Evolutionary conservation across 805 yeast species (phyloP).

Genomic region (Lipomyces lipofer): DNA sequence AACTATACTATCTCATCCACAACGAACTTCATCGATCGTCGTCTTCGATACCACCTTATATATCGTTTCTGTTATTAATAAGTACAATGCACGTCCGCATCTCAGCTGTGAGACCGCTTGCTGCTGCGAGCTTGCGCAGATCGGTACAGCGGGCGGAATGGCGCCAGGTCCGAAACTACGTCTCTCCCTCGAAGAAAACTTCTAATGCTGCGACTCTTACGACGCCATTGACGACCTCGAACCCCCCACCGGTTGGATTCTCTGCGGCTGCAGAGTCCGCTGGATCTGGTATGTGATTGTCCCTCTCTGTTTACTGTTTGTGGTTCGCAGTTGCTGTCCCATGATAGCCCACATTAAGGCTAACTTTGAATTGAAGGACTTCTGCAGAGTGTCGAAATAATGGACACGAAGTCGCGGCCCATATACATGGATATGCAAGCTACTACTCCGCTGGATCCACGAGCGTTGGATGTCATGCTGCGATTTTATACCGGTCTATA

Average conservation of each 20-base stretch:
- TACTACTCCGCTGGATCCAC: slow-evolving; percentile 96
- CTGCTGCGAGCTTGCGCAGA: neutral
- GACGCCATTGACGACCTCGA: slow-evolving; percentile 18
- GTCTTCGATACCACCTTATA: neutral
- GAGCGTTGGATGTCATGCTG: slow-evolving; percentile 88
- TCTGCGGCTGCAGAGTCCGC: slow-evolving; percentile 8
- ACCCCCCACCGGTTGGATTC: slow-evolving; percentile 15
- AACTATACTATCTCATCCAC: neutral
- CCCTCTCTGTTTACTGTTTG: no score
- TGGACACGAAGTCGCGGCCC: slow-evolving; percentile 54
- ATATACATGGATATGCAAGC: slow-evolving; percentile 97
- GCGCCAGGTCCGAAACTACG: slow-evolving; percentile 4
- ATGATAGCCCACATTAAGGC: no score
- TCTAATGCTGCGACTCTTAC: slow-evolving; percentile 19
- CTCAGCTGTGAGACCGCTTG: neutral
- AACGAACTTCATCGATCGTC: neutral
- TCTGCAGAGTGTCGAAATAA: slow-evolving; percentile 23
- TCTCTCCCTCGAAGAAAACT: slow-evolving; percentile 3
- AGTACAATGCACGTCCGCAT: neutral
- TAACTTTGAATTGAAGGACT: no score
- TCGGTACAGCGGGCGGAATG: neutral
- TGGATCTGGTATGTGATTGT: slow-evolving; percentile 6
- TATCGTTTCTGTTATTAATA: no score
- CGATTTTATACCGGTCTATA: slow-evolving; percentile 86
- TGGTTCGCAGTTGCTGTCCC: no score